Evolutionary conservation across 352 stramenopile genomes (phyloP).

Genomic region (Phytophthora hibernalis): DNA sequence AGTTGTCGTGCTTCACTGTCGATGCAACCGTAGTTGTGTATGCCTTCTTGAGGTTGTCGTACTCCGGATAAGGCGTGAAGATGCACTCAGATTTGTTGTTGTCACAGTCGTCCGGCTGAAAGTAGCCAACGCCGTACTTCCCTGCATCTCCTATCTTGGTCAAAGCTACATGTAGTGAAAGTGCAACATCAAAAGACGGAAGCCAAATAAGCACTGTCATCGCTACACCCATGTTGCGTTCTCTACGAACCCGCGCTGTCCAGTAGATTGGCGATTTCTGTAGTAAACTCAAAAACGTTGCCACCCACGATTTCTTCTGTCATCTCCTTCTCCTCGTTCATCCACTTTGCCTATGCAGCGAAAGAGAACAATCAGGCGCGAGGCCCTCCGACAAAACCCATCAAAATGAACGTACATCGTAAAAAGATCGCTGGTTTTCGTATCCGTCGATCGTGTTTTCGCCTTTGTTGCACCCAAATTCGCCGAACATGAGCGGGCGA

Average conservation of each 20-base stretch:
- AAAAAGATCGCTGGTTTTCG: conserved; percentile 58
- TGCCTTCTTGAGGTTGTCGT: conserved; percentile 71
- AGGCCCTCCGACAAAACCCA: background rate
- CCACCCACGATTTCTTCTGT: conserved; percentile 66
- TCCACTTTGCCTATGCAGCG: conserved; percentile 57
- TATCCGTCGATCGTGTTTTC: conserved; percentile 73
- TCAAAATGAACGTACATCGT: background rate
- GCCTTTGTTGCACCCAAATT: conserved; percentile 81
- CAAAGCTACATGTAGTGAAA: conserved; percentile 44
- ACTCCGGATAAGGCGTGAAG: conserved; percentile 79
- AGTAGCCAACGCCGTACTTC: conserved; percentile 86
- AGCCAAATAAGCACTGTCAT: too few relatives aligned
- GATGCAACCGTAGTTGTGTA: conserved; percentile 58
- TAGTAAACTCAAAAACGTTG: conserved; percentile 83
- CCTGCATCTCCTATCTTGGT: conserved; percentile 54
- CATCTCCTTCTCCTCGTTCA: conserved; percentile 79
- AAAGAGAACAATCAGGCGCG: background rate
- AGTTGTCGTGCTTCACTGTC: conserved; percentile 42
- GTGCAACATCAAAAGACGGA: too few relatives aligned
- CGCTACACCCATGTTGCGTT: conserved; percentile 37
- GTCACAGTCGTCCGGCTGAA: conserved; percentile 72
- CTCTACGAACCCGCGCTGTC: conserved; percentile 27
- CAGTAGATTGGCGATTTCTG: conserved; percentile 40
- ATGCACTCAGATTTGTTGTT: conserved; percentile 54
- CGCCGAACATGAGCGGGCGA: conserved; percentile 74